Conservation (phyloP, 2,329 filamentous ascomycete genomes). For the Boeremia exigua region DNA sequence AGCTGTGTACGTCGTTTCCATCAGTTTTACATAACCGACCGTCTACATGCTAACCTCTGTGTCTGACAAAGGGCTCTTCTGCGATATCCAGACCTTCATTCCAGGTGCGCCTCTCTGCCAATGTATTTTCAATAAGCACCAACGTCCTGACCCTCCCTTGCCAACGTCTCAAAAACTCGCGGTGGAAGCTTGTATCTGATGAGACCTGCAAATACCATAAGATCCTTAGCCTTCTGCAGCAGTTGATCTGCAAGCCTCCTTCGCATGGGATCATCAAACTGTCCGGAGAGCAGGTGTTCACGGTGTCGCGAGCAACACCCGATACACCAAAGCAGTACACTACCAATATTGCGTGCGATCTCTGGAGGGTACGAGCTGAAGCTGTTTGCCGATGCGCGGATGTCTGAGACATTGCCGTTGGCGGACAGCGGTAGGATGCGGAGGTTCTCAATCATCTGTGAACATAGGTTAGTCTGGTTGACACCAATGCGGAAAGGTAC, state of each 20-base stretch:
- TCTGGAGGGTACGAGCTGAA: conserved; percentile 81
- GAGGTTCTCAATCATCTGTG: conserved; percentile 73
- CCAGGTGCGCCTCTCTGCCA: neutral
- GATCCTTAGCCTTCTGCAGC: conserved; percentile 81
- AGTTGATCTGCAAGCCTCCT: conserved; percentile 67
- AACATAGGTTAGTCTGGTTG: conserved; percentile 12
- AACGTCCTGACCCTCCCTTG: conserved; percentile 67
- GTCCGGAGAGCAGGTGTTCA: conserved; percentile 66
- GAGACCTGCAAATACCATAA: conserved; percentile 93
- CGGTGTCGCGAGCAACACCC: conserved; percentile 82
- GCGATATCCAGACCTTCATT: conserved; percentile 5
- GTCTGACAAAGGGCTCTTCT: neutral
- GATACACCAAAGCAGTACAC: conserved; percentile 93
- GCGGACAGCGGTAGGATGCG: conserved; percentile 82
- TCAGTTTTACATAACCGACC: neutral
- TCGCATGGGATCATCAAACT: conserved; percentile 72
- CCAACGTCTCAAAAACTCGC: conserved; percentile 85
- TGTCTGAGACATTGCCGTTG: conserved; percentile 74
- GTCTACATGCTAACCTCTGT: conserved; percentile 4
- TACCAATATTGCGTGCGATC: conserved; percentile 87
- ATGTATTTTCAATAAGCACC: conserved; percentile 36
- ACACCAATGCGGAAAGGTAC: conserved; percentile 36
- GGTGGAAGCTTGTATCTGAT: conserved; percentile 89
- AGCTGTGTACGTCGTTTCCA: neutral
- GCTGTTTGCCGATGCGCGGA: conserved; percentile 79